Percentiles rank a stretch among this genome's conserved stretches.
These are phyloP conservation scores for Teratosphaeria nubilosa DNA, from an alignment of 2,329 filamentous ascomycete genomes.

Conservation along the genomic window DNA sequence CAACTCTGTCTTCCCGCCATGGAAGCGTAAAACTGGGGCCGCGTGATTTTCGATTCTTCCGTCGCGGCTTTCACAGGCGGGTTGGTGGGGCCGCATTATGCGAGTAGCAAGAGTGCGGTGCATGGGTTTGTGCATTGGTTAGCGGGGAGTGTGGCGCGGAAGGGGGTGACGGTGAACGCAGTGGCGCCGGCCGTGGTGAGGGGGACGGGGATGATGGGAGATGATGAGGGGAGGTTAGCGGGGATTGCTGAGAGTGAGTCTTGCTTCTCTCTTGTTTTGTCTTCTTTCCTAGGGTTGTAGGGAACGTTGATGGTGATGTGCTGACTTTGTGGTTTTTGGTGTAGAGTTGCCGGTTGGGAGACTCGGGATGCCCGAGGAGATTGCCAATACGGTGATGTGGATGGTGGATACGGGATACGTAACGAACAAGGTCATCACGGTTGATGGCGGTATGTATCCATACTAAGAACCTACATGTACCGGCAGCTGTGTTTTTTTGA, in stretches of 20 bases:
- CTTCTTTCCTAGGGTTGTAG: not conserved
- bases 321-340: not conserved
- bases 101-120: slow-evolving; percentile 33
- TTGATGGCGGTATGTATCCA: slow-evolving; percentile 32
- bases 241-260: slow-evolving; percentile 25
- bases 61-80: slow-evolving; percentile 33
- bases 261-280: not conserved
- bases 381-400: slow-evolving; percentile 39
- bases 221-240: slow-evolving; percentile 23
- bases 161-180: slow-evolving; percentile 39
- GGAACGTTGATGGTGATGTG: not conserved
- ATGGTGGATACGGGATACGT: slow-evolving; percentile 38
- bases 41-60: slow-evolving; percentile 29
- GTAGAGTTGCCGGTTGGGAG: slow-evolving; percentile 35
- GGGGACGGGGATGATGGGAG: slow-evolving; percentile 33
- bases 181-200: slow-evolving; percentile 38
- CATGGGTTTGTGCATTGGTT: slow-evolving; percentile 40
- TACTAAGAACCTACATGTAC: no score
- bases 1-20: slow-evolving; percentile 31
- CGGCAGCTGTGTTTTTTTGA: no score
- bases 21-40: slow-evolving; percentile 27
- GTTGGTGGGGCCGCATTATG: slow-evolving; percentile 33
- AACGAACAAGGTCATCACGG: slow-evolving; percentile 36
- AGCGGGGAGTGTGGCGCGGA: slow-evolving; percentile 31
- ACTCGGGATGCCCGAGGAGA: slow-evolving; percentile 36